These are phyloP conservation scores for Talaromyces verruculosus DNA, from an alignment of 2,329 filamentous ascomycete species.

Conservation along the genomic window DNA sequence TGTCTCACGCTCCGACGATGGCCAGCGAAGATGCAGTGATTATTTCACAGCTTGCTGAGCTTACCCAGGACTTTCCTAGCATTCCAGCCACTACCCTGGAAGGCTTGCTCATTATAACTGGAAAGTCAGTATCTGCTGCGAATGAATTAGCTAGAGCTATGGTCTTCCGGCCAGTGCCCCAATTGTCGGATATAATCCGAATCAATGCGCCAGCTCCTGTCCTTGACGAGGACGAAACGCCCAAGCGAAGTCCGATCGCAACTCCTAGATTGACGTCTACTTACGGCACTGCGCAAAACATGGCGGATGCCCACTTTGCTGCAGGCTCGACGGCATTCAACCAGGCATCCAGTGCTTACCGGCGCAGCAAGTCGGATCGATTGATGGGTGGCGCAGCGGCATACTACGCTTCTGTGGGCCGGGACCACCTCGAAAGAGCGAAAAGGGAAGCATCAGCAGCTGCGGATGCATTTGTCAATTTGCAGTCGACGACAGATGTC, in stretches of 20 bases:
- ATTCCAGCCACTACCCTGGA: constrained; percentile 51
- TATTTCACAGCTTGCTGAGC: constrained; percentile 53
- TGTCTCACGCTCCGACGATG: constrained; percentile 42
- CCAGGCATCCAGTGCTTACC: constrained; percentile 60
- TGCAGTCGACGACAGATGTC: constrained; percentile 60
- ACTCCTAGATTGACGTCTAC: constrained; percentile 23
- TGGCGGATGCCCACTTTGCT: constrained; percentile 48
- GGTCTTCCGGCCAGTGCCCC: constrained; percentile 37
- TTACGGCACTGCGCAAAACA: constrained; percentile 33
- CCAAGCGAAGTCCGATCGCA: constrained; percentile 18
- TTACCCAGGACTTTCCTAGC: constrained; percentile 56
- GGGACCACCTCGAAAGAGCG: constrained; percentile 61
- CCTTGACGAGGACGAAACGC: constrained; percentile 27
- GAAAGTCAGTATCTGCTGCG: constrained; percentile 58
- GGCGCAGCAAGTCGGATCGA: constrained; percentile 65
- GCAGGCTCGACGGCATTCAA: constrained; percentile 54
- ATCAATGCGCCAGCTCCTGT: constrained; percentile 38
- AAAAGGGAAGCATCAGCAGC: constrained; percentile 62
- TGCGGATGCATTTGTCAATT: constrained; percentile 68
- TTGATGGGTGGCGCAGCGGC: constrained; percentile 73
- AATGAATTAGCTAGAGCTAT: constrained; percentile 61
- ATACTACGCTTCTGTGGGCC: constrained; percentile 71
- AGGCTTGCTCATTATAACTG: constrained; percentile 57
- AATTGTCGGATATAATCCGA: constrained; percentile 44
- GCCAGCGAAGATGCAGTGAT: constrained; percentile 45